These are phyloP conservation scores for Dispira simplex DNA, from an alignment of 192 early-diverging fungal genomes.

Conservation along the genomic window DNA sequence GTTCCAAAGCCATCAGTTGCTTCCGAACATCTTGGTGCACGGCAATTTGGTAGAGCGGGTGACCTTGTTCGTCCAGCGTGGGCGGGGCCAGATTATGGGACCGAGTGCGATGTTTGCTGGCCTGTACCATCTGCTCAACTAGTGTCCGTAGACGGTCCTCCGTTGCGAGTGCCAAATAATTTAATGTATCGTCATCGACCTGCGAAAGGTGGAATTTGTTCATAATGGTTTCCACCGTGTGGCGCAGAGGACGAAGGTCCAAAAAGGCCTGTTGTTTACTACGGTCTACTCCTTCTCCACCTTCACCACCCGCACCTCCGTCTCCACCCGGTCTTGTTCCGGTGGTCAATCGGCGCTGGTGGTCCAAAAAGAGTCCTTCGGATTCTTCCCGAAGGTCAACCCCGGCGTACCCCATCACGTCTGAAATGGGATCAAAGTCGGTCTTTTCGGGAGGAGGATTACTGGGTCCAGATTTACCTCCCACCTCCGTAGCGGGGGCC, in stretches of 20 bases:
- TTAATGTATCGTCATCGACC: constrained; percentile 40
- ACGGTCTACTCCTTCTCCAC: constrained; percentile 17
- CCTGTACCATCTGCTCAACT: constrained; percentile 49
- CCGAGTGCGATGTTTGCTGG: constrained; percentile 50
- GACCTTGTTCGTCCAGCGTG: constrained; percentile 29
- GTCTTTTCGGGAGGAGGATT: constrained; percentile 1
- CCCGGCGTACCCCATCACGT: constrained; percentile 65
- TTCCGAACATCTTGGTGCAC: constrained; percentile 48
- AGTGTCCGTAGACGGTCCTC: constrained; percentile 47
- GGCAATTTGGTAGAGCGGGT: constrained; percentile 50
- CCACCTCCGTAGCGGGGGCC: not conserved
- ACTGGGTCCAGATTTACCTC: not conserved
- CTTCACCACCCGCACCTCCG: constrained; percentile 14
- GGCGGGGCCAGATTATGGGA: constrained; percentile 44
- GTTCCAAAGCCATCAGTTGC: constrained; percentile 53
- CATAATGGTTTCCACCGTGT: constrained; percentile 15
- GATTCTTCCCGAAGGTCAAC: constrained; percentile 56
- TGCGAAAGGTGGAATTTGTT: constrained; percentile 14
- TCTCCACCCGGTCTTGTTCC: constrained; percentile 8
- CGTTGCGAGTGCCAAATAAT: constrained; percentile 48
- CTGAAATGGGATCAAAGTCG: constrained; percentile 35
- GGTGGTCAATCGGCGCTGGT: constrained; percentile 13
- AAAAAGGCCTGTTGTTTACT: constrained; percentile 13
- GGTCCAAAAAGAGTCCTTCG: constrained; percentile 35
- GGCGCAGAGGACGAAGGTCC: constrained; percentile 12